Evolutionary conservation across 495 filamentous ascomycete species (phyloP).

Genomic region (Penicillium crystallinum): DNA sequence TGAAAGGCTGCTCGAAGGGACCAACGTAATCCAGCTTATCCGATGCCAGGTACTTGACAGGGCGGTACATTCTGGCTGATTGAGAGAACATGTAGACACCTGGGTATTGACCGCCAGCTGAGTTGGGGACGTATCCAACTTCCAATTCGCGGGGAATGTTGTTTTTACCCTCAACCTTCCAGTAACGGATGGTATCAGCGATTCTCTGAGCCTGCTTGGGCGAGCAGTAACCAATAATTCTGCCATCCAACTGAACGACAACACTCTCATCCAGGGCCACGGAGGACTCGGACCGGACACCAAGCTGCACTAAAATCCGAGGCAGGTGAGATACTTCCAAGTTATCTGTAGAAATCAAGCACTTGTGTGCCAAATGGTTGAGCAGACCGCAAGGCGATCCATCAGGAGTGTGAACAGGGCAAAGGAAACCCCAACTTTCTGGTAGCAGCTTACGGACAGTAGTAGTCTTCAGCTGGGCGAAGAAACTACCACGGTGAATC

Average conservation of each 20-base stretch:
- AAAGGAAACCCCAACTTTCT: slow-evolving; percentile 97
- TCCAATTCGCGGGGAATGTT: slow-evolving; percentile 79
- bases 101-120: slow-evolving; percentile 85
- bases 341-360: slow-evolving; percentile 70
- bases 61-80: slow-evolving; percentile 78
- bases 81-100: slow-evolving; percentile 91
- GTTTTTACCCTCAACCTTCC: slow-evolving; percentile 93
- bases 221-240: slow-evolving; percentile 83
- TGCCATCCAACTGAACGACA: slow-evolving; percentile 82
- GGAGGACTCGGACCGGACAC: slow-evolving; percentile 65
- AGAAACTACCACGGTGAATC: slow-evolving; percentile 98
- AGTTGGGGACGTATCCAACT: slow-evolving; percentile 84
- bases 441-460: slow-evolving; percentile 92
- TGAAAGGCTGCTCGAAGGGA: slow-evolving; percentile 93
- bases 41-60: slow-evolving; percentile 84
- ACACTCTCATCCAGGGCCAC: slow-evolving; percentile 74
- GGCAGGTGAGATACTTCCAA: slow-evolving; percentile 70
- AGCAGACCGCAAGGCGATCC: slow-evolving; percentile 89
- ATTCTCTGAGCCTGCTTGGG: slow-evolving; percentile 74
- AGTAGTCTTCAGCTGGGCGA: slow-evolving; percentile 94
- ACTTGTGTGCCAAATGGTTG: slow-evolving; percentile 95
- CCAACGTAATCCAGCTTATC: slow-evolving; percentile 83
- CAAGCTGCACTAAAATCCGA: slow-evolving; percentile 66
- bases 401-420: slow-evolving; percentile 96
- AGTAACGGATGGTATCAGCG: slow-evolving; percentile 78